Evolutionary conservation across 805 yeast species (phyloP), one percentile per base, ranked within the genome.

Genomic region (Cyberlindnera petersonii): DNA sequence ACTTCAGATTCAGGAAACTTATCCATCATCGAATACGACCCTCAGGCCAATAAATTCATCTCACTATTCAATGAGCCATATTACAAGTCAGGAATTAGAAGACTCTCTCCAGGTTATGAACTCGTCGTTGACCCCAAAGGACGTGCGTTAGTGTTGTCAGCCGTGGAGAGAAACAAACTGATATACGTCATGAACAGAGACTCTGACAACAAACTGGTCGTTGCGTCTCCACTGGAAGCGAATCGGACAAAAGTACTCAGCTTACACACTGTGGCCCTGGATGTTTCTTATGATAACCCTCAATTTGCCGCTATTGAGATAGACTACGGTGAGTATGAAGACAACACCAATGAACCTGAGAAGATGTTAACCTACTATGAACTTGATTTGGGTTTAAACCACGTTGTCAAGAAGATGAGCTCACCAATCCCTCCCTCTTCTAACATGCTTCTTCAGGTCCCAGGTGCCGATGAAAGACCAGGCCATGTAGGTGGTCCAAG

Each of bases 351-450:
- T 13, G 49, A 52, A 31, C 41, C 37, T 44, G 55, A 53, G 41
- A 68, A 63, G 35, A 48, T 53, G 21, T 64, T 91, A 37, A 72
- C 76, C 4, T 83, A 75, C 56, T 91, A 91, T 61, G 91, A 86
- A 53, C 63, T 89, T 19, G 97, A 93, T 58, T 70, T 86, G 28
- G 96, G 97, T 1, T 64, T 91, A 33, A 89, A 89, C 53, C 84
- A 82, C 55, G 74, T 89, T 2, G 68, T 83, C 1, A 73, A 71
- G 40, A 69, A 69, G 47, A 69, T 61, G 61, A 55, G 72, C n/a
- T 70, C 59, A 29, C 55, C 44, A 7, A 59, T 77, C 2, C 53
- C 61, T 1, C 48, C 47, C 18, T 42, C 69, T 1, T 65, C 89
- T 1, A 75, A 69, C 44, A 65, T 72, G 39, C 43, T 89, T 6